Percentiles rank a stretch among this genome's conserved stretches.
These are phyloP conservation scores for Mucor sp. DNA, from an alignment of 371 early-diverging fungal genomes.

Conservation along the genomic window DNA sequence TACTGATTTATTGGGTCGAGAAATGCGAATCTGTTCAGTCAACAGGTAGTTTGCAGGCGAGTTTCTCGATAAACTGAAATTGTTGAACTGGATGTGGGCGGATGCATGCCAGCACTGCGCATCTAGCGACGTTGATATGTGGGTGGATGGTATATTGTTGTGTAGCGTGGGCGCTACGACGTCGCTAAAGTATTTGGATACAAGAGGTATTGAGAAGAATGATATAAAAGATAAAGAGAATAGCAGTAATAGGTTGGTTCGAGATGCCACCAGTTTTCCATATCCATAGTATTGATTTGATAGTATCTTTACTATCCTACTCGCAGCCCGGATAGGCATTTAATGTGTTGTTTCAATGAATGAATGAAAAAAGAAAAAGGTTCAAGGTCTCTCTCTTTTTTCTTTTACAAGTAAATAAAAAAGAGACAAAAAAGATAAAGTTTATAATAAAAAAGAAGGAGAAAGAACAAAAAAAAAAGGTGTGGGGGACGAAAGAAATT, in stretches of 20 bases:
- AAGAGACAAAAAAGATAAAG: neutral
- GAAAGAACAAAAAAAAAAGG: neutral
- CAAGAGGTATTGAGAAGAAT: conserved; percentile 26
- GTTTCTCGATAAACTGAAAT: conserved; percentile 16
- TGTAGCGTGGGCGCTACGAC: conserved; percentile 8
- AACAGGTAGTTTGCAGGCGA: conserved; percentile 28
- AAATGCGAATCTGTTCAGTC: conserved; percentile 41
- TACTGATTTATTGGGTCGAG: conserved; percentile 23
- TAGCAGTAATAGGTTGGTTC: conserved; percentile 23
- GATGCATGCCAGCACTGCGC: conserved; percentile 43
- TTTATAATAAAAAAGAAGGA: neutral
- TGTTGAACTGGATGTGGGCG: conserved; percentile 31
- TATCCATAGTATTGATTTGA: conserved; percentile 27
- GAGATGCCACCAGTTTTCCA: conserved; percentile 24
- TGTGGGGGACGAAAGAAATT: neutral
- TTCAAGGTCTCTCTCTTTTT: neutral
- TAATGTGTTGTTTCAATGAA: neutral
- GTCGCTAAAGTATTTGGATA: conserved; percentile 10
- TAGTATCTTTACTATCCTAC: conserved; percentile 13
- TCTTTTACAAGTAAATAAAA: neutral
- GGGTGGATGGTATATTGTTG: conserved; percentile 20
- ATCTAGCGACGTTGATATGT: conserved; percentile 22
- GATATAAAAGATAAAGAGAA: conserved; percentile 27
- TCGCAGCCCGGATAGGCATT: conserved; percentile 24
- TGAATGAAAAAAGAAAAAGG: too few relatives aligned